Percentiles rank a stretch among this genome's conserved stretches.
Evolutionary conservation across 2,329 filamentous ascomycete genomes (phyloP).

Genomic region (Ophiostoma tasmaniense): DNA sequence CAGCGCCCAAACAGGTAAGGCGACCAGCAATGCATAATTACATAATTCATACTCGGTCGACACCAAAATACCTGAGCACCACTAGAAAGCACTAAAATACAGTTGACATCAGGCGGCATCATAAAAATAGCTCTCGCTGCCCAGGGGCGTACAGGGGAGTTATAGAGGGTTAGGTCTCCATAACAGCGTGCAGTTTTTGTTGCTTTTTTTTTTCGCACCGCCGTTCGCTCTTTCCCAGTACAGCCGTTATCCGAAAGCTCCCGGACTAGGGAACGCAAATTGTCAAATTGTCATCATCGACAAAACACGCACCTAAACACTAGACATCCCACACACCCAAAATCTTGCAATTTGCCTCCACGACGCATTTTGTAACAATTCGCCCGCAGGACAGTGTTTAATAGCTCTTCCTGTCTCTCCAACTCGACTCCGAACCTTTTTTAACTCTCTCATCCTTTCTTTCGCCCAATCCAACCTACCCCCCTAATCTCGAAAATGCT

Average conservation of each 20-base stretch:
- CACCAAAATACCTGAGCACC: no score
- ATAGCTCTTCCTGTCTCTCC: neutral
- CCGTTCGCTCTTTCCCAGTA: conserved; percentile 7
- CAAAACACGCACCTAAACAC: conserved; percentile 7
- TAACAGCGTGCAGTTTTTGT: neutral
- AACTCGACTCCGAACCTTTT: neutral
- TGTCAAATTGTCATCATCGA: conserved; percentile 11
- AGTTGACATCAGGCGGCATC: neutral
- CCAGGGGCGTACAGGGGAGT: neutral
- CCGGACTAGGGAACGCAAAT: conserved; percentile 11
- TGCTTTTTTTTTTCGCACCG: conserved; percentile 11
- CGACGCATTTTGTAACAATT: conserved; percentile 12
- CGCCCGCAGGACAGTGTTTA: conserved; percentile 6
- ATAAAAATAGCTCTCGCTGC: conserved; percentile 11
- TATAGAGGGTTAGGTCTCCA: neutral
- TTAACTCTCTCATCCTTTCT: neutral
- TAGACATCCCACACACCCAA: conserved; percentile 1
- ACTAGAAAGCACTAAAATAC: neutral
- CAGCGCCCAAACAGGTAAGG: neutral
- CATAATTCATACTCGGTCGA: neutral
- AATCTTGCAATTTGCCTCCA: conserved; percentile 11
- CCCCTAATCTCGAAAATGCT: conserved; percentile 38
- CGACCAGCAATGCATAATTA: neutral
- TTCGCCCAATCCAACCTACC: neutral
- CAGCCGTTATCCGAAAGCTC: conserved; percentile 20